Percentiles rank a stretch among this genome's conserved stretches.
These are phyloP conservation scores for Stenogyne calaminthoides DNA, from an alignment of 305 asterid species.

Conservation along the genomic window DNA sequence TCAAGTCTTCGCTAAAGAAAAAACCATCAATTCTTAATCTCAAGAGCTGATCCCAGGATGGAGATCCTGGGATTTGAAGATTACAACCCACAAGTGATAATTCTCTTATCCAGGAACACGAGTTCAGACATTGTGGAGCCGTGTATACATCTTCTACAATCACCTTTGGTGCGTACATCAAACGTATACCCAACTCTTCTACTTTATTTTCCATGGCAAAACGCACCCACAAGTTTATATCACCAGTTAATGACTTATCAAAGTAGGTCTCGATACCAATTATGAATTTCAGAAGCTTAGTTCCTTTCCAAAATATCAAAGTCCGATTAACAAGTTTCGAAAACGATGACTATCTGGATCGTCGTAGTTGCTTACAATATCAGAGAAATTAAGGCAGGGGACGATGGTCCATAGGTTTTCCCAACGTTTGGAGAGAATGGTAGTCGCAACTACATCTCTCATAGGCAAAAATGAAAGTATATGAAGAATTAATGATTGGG, in stretches of 20 bases:
- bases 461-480: not conserved
- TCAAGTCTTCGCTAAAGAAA: not conserved
- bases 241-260: not conserved
- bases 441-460: conserved; percentile 5
- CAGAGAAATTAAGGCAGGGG: conserved; percentile 16
- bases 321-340: not conserved
- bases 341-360: not conserved
- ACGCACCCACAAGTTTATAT: not conserved
- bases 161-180: no score
- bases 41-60: not conserved
- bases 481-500: not conserved
- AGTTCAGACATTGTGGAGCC: not conserved
- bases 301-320: not conserved
- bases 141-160: not conserved
- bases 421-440: not conserved
- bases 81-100: not conserved
- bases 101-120: not conserved
- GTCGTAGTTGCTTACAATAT: not conserved
- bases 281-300: not conserved
- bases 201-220: not conserved
- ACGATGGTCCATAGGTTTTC: not conserved
- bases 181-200: not conserved
- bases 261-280: not conserved
- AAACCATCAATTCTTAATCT: not conserved
- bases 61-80: not conserved